Percentiles rank a stretch among this genome's conserved stretches.
These are phyloP conservation scores for Aspergillus incahuasiensis DNA, from an alignment of 495 filamentous ascomycete genomes.

Conservation along the genomic window DNA sequence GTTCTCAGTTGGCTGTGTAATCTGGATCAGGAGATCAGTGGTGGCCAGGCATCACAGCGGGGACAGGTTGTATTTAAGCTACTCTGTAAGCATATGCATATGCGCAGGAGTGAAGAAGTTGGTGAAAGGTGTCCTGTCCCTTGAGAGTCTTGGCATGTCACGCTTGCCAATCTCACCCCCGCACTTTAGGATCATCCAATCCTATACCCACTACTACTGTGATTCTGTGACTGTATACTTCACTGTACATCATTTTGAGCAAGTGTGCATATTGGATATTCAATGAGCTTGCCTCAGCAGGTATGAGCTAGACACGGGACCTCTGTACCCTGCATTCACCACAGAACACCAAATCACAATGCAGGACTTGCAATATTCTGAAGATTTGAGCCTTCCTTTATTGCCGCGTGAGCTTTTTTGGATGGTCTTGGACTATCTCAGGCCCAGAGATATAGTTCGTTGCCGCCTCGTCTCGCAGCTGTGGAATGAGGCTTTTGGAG, in stretches of 20 bases:
- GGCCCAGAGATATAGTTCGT: constrained; percentile 47
- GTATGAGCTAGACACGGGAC: not conserved
- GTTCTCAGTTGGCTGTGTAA: not conserved
- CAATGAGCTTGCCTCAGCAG: not conserved
- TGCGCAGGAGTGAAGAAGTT: constrained; percentile 8
- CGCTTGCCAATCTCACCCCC: constrained; percentile 12
- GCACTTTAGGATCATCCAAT: not conserved
- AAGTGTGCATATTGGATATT: not conserved
- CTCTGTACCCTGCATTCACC: constrained; percentile 8
- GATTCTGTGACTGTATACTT: too few species aligned
- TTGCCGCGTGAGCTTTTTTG: constrained; percentile 43
- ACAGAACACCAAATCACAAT: constrained; percentile 9
- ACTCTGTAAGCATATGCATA: not conserved
- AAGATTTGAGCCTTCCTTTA: constrained; percentile 20
- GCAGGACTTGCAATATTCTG: constrained; percentile 2
- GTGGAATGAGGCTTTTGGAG: constrained; percentile 54
- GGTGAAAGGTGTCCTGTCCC: constrained; percentile 47
- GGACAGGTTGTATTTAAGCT: constrained; percentile 3
- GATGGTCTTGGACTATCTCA: constrained; percentile 38
- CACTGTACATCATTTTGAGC: not conserved
- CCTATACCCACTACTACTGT: not conserved
- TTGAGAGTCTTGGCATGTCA: constrained; percentile 34
- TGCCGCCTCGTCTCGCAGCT: constrained; percentile 51
- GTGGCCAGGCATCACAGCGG: not conserved
- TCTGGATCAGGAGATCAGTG: not conserved